phyloP scores from a whole-genome alignment of 257 asterid genomes.

The Nicotiana tabacum region DNA sequence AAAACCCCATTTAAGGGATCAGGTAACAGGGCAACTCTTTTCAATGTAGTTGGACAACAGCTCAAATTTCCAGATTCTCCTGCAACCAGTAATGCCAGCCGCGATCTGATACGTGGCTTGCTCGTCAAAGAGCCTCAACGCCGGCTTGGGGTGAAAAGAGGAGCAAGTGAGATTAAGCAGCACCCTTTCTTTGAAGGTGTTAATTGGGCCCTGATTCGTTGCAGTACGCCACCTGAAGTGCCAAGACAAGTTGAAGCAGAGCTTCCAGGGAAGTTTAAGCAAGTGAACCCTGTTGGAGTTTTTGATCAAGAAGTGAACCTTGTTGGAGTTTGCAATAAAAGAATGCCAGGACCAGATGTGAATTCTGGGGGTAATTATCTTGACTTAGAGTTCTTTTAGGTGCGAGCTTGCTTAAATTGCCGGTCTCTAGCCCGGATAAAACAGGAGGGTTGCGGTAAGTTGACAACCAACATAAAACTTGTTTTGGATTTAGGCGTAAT shows the following conservation, averaged over 20 bases:
- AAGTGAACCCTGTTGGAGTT: conserved; percentile 16
- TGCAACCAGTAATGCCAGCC: conserved; percentile 29
- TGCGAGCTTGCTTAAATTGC: no score
- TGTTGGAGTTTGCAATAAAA: conserved; percentile 19
- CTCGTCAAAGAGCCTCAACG: conserved; percentile 34
- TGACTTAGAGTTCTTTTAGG: conserved; percentile 35
- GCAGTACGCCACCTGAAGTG: conserved; percentile 39
- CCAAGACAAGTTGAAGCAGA: conserved; percentile 28
- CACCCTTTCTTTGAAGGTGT: conserved; percentile 38
- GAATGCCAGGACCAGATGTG: conserved; percentile 23
- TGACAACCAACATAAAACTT: no score
- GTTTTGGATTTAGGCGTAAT: no score
- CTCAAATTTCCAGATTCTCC: conserved; percentile 32
- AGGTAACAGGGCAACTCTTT: conserved; percentile 31
- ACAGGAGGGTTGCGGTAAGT: no score
- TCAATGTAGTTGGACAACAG: conserved; percentile 35
- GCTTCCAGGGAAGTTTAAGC: conserved; percentile 12
- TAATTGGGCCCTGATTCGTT: conserved; percentile 43
- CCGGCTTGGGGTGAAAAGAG: conserved; percentile 37
- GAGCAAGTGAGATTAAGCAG: conserved; percentile 37
- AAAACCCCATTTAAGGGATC: conserved; percentile 36
- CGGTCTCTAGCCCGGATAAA: no score
- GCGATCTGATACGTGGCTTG: conserved; percentile 27
- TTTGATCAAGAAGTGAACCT: conserved; percentile 2
- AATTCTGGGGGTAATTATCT: conserved; percentile 25